These are phyloP conservation scores for Isabelozyma gotoi DNA, from an alignment of 805 yeast genomes.

Conservation along the genomic window DNA sequence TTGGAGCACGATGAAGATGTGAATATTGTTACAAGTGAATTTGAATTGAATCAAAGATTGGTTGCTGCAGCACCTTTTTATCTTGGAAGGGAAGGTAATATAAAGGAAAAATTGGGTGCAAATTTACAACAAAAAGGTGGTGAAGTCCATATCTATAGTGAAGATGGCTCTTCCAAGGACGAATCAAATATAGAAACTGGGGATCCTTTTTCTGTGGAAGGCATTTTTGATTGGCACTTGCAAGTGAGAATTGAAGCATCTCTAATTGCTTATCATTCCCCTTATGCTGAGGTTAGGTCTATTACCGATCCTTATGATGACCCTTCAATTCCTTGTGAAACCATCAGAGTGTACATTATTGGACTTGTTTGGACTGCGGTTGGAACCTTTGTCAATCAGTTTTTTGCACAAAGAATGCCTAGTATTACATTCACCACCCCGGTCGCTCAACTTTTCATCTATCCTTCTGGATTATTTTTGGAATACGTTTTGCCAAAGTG, in stretches of 20 bases:
- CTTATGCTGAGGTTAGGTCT: conserved; percentile 31
- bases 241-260: conserved; percentile 43
- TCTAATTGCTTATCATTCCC: conserved; percentile 33
- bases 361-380: conserved; percentile 51
- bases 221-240: conserved; percentile 16
- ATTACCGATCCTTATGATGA: conserved; percentile 33
- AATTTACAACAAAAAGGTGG: background rate
- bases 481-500: conserved; percentile 36
- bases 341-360: conserved; percentile 49
- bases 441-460: conserved; percentile 45
- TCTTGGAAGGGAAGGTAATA: background rate
- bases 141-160: background rate
- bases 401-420: conserved; percentile 55
- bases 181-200: background rate
- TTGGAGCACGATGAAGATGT: conserved; percentile 47
- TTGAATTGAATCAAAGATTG: conserved; percentile 25
- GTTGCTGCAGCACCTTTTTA: conserved; percentile 4
- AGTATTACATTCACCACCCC: conserved; percentile 40
- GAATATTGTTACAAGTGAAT: conserved; percentile 41
- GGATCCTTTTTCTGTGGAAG: conserved; percentile 1
- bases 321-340: conserved; percentile 35
- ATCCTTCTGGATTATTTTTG: conserved; percentile 41
- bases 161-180: background rate
- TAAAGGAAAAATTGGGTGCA: background rate
- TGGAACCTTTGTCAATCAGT: conserved; percentile 55